phyloP scores from a whole-genome alignment of 345 rosid species.

The Gossypium turneri region DNA sequence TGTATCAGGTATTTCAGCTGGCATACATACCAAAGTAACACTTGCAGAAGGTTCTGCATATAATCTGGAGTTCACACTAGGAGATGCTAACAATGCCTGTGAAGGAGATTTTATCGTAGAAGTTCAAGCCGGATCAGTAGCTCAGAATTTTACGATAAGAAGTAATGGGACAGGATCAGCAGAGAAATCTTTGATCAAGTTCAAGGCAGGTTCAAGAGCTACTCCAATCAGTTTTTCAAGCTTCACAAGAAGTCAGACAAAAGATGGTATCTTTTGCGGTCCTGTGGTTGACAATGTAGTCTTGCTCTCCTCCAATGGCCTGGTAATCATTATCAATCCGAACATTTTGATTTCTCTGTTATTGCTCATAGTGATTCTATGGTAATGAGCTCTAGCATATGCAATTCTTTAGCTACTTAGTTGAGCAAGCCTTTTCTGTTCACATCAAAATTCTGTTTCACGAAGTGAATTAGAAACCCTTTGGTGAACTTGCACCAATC shows the following conservation, averaged over 20 bases:
- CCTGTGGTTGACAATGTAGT: constrained; percentile 56
- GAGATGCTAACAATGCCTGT: constrained; percentile 48
- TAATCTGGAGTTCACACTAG: constrained; percentile 44
- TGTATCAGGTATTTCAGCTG: constrained; percentile 35
- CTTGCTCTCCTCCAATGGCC: constrained; percentile 35
- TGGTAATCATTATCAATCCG: constrained; percentile 29
- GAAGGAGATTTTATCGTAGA: constrained; percentile 34
- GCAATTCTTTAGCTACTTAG: not conserved
- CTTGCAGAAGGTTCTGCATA: constrained; percentile 38
- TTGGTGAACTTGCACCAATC: not conserved
- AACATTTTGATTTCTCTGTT: constrained; percentile 25
- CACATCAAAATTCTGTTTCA: not conserved
- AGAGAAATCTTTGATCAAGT: constrained; percentile 32
- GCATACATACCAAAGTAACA: constrained; percentile 39
- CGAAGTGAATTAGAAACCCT: not conserved
- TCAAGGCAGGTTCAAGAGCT: constrained; percentile 36
- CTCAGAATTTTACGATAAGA: constrained; percentile 39
- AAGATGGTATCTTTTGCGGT: constrained; percentile 50
- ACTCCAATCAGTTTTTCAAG: constrained; percentile 51
- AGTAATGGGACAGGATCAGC: constrained; percentile 52
- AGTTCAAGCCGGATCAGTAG: constrained; percentile 40
- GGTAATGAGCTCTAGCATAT: not conserved
- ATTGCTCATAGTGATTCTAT: constrained; percentile 28
- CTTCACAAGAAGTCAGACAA: constrained; percentile 32
- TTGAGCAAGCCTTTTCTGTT: not conserved